Percentiles rank a stretch among this genome's conserved stretches.
Conservation (phyloP, 1,139 yeast genomes). For the Geotrichum australiense region DNA sequence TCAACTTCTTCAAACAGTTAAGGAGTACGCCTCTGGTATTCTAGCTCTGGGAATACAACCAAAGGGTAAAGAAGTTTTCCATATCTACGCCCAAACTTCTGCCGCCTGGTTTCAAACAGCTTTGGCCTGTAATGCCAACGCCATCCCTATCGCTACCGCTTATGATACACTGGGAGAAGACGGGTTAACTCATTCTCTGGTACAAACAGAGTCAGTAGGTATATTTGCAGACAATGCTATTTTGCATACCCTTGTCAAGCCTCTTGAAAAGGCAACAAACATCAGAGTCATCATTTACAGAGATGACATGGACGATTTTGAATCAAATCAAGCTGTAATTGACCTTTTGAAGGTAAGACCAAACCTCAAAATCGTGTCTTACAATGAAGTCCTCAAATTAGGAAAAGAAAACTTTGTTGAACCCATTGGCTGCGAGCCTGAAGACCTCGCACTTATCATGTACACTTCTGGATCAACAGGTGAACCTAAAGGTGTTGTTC, state of each 20-base stretch:
- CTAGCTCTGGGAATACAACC: slow-evolving; percentile 68
- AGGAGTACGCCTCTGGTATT: slow-evolving; percentile 67
- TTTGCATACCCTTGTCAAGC: slow-evolving; percentile 57
- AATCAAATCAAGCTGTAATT: slow-evolving; percentile 57
- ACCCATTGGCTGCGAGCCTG: slow-evolving; percentile 52
- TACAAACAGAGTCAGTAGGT: slow-evolving; percentile 70
- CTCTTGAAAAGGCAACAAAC: slow-evolving; percentile 56
- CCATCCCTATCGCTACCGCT: slow-evolving; percentile 88
- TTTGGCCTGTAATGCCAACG: slow-evolving; percentile 67
- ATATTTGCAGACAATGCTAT: slow-evolving; percentile 78
- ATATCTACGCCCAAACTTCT: slow-evolving; percentile 78
- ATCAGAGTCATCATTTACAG: slow-evolving; percentile 67
- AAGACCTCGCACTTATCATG: slow-evolving; percentile 88
- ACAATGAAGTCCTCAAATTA: slow-evolving; percentile 55
- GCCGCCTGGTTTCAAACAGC: slow-evolving; percentile 88
- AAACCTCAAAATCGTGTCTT: slow-evolving; percentile 61
- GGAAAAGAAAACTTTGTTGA: slow-evolving; percentile 48
- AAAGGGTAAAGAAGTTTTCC: slow-evolving; percentile 54
- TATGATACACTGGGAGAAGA: slow-evolving; percentile 93
- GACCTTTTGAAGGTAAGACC: slow-evolving; percentile 48
- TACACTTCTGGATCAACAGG: slow-evolving; percentile 99
- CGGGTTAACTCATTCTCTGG: slow-evolving; percentile 81
- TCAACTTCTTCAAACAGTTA: slow-evolving; percentile 47
- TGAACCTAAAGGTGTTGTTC: slow-evolving; percentile 92
- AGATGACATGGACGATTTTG: slow-evolving; percentile 54